Evolutionary conservation across 1,284 basidiomycete species (phyloP), one percentile per base, ranked within the genome.

Genomic region (Naganishia cerealis): DNA sequence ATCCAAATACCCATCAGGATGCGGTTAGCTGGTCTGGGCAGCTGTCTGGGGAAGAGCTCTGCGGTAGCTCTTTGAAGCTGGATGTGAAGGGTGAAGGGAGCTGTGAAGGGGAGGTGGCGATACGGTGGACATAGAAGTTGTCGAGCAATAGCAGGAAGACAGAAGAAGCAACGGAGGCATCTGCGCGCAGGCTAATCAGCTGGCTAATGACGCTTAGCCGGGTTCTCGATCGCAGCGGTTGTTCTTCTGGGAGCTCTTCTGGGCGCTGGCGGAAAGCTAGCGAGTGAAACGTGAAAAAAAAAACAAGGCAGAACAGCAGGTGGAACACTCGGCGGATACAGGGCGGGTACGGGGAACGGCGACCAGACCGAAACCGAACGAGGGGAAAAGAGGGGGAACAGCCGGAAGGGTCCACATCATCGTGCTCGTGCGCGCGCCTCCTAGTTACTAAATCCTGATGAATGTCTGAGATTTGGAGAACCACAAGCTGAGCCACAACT

Each of bases 281-380:
- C 24, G n/a, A 33, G 29, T 3, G 21, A 50, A 50, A 50, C 46
- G 46, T 50, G 21, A 50, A 50, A 50, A 50, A 50, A n/a, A 9
- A n/a, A 21, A n/a, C n/a, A n/a, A 21, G 46, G n/a, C 46, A 50
- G 24, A 50, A 50, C 29, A 33, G 16, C 40, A 42, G 40, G 16
- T 9, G 3, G 3, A 42, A 42, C 10, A 21, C 46, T 3, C 5
- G 9, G 46, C 46, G 46, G 46, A 24, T 50, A 50, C 46, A 50
- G 46, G 9, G 46, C 46, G 46, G 46, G 15, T 50, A 24, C 46
- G 46, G 46, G 46, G 46, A 50, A 50, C 46, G 46, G 46, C 46
- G 46, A 50, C 46, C n/a, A 24, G 21, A 24, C 6, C 5, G 29
- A 33, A 33, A 33, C 29, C 29, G 6, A 33, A 33, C 29, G 21